These are phyloP conservation scores for Gymnopilus junonius DNA, from an alignment of 768 basidiomycete genomes.

Conservation along the genomic window DNA sequence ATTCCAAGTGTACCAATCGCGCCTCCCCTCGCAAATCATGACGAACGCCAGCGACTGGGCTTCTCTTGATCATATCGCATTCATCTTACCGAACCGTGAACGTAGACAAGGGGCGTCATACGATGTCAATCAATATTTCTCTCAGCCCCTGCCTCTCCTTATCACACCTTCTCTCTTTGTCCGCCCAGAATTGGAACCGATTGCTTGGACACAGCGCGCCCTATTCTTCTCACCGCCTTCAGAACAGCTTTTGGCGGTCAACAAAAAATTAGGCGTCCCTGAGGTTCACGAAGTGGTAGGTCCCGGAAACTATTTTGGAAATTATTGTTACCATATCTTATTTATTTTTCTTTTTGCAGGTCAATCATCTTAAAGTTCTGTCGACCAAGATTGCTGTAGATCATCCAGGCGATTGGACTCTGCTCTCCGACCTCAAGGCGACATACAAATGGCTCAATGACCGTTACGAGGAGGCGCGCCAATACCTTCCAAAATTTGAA, in stretches of 20 bases:
- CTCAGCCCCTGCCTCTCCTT: conserved; percentile 7
- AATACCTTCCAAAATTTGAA: conserved; percentile 23
- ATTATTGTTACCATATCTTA: not conserved
- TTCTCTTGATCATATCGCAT: conserved; percentile 35
- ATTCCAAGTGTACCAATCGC: conserved; percentile 3
- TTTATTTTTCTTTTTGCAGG: not conserved
- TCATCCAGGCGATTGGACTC: conserved; percentile 8
- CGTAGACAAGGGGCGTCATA: conserved; percentile 15
- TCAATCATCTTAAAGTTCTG: conserved; percentile 18
- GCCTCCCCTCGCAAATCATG: conserved; percentile 13
- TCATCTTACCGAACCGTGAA: conserved; percentile 36
- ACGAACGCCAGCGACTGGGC: not conserved
- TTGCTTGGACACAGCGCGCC: conserved; percentile 30
- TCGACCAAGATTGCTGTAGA: conserved; percentile 17
- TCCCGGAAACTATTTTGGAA: not conserved
- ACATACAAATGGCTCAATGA: conserved; percentile 29
- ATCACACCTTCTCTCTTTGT: conserved; percentile 22
- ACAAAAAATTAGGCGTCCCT: conserved; percentile 22
- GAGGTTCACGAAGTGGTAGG: conserved; percentile 25
- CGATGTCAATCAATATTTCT: conserved; percentile 3
- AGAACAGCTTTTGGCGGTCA: conserved; percentile 13
- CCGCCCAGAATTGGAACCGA: conserved; percentile 15
- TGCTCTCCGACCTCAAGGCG: conserved; percentile 22
- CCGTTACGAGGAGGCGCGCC: conserved; percentile 21
- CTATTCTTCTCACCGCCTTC: conserved; percentile 18